A percentile compares a stretch with the other conserved stretches of the same genome.
These are phyloP conservation scores for Speleostelium caveatum DNA, from an alignment of 78 protist species.

Conservation along the genomic window DNA sequence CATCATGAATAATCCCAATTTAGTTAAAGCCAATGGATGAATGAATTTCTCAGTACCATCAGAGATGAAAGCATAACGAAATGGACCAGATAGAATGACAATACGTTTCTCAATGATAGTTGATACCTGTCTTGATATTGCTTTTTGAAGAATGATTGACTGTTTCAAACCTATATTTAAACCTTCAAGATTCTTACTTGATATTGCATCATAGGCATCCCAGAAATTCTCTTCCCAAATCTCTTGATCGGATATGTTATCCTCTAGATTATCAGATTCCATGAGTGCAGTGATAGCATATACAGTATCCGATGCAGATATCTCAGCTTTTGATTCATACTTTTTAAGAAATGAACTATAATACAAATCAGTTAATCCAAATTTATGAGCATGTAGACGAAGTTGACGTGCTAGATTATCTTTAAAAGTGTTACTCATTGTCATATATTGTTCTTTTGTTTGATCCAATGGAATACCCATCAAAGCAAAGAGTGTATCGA, in stretches of 20 bases:
- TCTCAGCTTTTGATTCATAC: constrained; percentile 1
- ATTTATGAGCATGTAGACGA: constrained; percentile 4
- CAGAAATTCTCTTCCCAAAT: constrained; percentile 80
- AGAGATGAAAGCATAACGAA: constrained; percentile 64
- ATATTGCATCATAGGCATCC: constrained; percentile 81
- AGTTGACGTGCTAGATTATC: constrained; percentile 11
- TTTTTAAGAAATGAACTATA: constrained; percentile 45
- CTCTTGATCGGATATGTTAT: constrained; percentile 25
- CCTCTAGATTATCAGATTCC: constrained; percentile 72
- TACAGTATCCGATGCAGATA: constrained; percentile 72
- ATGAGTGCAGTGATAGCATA: constrained; percentile 74
- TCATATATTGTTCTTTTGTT: constrained; percentile 27
- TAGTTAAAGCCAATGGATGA: constrained; percentile 75
- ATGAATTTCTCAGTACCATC: constrained; percentile 47
- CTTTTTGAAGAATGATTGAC: constrained; percentile 58
- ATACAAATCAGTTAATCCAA: constrained; percentile 58
- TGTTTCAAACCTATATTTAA: constrained; percentile 57
- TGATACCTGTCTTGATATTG: constrained; percentile 56
- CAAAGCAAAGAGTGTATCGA: constrained; percentile 71
- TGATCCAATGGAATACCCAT: constrained; percentile 80
- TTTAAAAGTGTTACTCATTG: constrained; percentile 30
- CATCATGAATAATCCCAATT: constrained; percentile 71
- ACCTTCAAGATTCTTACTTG: constrained; percentile 40
- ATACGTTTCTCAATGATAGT: constrained; percentile 62
- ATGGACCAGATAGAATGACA: constrained; percentile 58